Conservation (phyloP, 1,284 basidiomycete species). For the Serendipita sp. region DNA sequence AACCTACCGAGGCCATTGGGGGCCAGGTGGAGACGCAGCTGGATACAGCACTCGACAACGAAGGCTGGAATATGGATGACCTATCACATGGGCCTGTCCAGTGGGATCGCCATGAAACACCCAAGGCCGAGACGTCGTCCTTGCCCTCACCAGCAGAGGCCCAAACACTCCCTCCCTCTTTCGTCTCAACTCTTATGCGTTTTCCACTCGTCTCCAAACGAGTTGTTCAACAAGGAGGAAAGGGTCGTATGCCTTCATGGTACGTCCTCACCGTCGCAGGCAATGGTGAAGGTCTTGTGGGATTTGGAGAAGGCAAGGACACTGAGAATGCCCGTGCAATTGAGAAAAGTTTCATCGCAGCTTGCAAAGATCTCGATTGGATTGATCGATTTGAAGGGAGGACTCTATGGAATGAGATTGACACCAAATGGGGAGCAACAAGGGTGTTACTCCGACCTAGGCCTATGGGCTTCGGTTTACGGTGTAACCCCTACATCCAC, state of each 20-base stretch:
- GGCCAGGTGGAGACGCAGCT: background rate
- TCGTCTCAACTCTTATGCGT: slow-evolving; percentile 31
- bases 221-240: slow-evolving; percentile 72
- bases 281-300: slow-evolving; percentile 77
- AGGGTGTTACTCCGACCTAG: slow-evolving; percentile 73
- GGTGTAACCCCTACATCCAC: slow-evolving; percentile 82
- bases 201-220: slow-evolving; percentile 45
- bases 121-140: background rate
- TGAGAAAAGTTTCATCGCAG: slow-evolving; percentile 56
- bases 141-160: background rate
- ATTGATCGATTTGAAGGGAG: slow-evolving; percentile 81
- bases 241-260: slow-evolving; percentile 63
- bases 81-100: background rate
- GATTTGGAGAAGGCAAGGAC: slow-evolving; percentile 80
- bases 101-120: background rate
- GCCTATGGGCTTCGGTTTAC: slow-evolving; percentile 86
- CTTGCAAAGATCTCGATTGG: slow-evolving; percentile 76
- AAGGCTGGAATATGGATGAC: background rate
- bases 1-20: background rate
- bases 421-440: slow-evolving; percentile 76
- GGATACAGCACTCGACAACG: background rate
- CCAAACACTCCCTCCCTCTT: slow-evolving; percentile 14
- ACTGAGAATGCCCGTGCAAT: slow-evolving; percentile 43
- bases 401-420: slow-evolving; percentile 82
- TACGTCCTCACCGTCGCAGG: slow-evolving; percentile 70